These are phyloP conservation scores for Backusella luteola DNA, from an alignment of 192 early-diverging fungal genomes.

Conservation along the genomic window DNA sequence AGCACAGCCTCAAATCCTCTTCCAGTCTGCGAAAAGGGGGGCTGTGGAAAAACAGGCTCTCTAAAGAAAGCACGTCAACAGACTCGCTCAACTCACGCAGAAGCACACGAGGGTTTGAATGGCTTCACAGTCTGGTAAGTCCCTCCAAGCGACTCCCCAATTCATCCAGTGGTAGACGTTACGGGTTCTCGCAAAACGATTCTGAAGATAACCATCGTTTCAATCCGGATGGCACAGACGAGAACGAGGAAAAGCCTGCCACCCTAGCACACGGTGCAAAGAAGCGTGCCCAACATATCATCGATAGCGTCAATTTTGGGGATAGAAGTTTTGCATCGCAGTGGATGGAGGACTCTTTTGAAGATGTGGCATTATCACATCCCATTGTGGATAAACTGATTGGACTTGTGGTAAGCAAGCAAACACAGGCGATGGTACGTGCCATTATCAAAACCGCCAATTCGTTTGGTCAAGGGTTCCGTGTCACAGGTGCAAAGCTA, in stretches of 20 bases:
- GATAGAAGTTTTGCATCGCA: constrained; percentile 30
- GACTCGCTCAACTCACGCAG: neutral
- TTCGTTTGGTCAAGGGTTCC: constrained; percentile 59
- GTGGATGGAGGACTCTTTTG: constrained; percentile 40
- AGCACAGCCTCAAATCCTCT: neutral
- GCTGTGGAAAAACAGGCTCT: neutral
- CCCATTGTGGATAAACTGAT: constrained; percentile 30
- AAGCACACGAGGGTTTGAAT: neutral
- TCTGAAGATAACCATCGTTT: neutral
- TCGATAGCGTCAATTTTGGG: constrained; percentile 44
- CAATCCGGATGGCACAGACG: neutral
- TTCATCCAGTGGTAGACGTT: constrained; percentile 5
- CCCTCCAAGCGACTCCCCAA: neutral
- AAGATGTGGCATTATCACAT: constrained; percentile 34
- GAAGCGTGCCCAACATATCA: constrained; percentile 30
- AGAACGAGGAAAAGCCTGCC: neutral
- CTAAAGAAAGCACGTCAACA: neutral
- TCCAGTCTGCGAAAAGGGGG: neutral
- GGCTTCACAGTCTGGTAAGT: neutral
- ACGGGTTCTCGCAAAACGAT: constrained; percentile 17
- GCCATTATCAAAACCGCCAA: constrained; percentile 43
- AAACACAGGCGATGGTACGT: constrained; percentile 46
- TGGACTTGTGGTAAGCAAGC: constrained; percentile 39
- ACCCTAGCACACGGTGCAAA: neutral
- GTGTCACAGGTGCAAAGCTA: constrained; percentile 51